Conservation (phyloP, 352 stramenopile species). For the Globisporangium polare region DNA sequence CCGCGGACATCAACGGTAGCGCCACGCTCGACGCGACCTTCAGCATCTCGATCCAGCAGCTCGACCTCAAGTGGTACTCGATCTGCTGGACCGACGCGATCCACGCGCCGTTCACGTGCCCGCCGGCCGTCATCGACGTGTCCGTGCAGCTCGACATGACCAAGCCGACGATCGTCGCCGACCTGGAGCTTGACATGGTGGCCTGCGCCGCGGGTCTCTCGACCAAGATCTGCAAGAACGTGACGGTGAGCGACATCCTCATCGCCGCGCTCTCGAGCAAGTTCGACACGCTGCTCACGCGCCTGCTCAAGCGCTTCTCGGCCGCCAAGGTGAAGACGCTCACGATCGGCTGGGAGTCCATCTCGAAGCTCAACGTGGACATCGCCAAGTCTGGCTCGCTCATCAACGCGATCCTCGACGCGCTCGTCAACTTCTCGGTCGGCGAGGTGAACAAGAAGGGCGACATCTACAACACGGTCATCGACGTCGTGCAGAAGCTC, state of each 20-base stretch:
- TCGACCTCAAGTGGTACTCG: constrained; percentile 58
- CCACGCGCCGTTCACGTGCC: constrained; percentile 35
- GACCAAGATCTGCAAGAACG: constrained; percentile 23
- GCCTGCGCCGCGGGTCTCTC: constrained; percentile 17
- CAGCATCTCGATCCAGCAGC: constrained; percentile 44
- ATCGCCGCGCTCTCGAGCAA: constrained; percentile 21
- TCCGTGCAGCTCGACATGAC: constrained; percentile 26
- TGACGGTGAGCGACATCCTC: constrained; percentile 34
- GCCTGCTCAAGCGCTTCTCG: constrained; percentile 38
- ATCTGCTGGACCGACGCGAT: constrained; percentile 57
- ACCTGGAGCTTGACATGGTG: constrained; percentile 17
- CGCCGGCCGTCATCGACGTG: constrained; percentile 26
- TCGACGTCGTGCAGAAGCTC: constrained; percentile 9
- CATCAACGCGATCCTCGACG: constrained; percentile 5
- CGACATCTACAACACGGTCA: constrained; percentile 14
- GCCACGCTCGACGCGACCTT: constrained; percentile 34
- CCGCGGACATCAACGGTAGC: constrained; percentile 37
- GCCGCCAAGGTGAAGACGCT: constrained; percentile 33
- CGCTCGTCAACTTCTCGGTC: constrained; percentile 9
- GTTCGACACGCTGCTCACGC: constrained; percentile 19
- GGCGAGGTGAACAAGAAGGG: constrained; percentile 17
- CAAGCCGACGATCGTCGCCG: constrained; percentile 15
- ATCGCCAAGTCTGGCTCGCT: constrained; percentile 9
- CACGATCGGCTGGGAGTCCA: constrained; percentile 24
- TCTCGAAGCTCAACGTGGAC: constrained; percentile 14